A percentile compares a stretch with the other conserved stretches of the same genome.
Evolutionary conservation across 2,329 filamentous ascomycete species (phyloP).

Genomic region (Lasiodiplodia hormozganensis): DNA sequence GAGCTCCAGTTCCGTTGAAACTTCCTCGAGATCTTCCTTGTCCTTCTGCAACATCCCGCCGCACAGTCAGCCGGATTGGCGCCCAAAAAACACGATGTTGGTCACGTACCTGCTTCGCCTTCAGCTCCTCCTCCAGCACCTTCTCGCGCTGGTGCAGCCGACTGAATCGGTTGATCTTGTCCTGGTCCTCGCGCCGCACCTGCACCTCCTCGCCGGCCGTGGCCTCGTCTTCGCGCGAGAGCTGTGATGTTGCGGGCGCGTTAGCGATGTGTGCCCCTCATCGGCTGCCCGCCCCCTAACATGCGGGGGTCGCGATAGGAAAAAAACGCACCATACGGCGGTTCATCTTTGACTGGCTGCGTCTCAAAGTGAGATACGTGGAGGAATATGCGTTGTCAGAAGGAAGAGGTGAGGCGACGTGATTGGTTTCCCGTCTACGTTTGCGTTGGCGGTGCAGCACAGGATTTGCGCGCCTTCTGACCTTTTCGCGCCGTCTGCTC

Average conservation of each 20-base stretch:
- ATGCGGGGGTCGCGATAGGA: background rate
- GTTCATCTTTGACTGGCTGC: slow-evolving; percentile 25
- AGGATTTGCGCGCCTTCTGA: slow-evolving; percentile 18
- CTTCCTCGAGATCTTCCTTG: slow-evolving; percentile 95
- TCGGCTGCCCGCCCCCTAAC: slow-evolving; percentile 5
- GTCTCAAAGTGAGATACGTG: background rate
- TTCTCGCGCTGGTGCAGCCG: slow-evolving; percentile 88
- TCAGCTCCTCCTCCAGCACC: slow-evolving; percentile 78
- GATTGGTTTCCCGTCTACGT: background rate
- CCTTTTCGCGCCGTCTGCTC: background rate
- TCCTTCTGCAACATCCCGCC: slow-evolving; percentile 72
- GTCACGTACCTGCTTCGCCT: slow-evolving; percentile 72
- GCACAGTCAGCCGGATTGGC: background rate
- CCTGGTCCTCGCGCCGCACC: slow-evolving; percentile 95
- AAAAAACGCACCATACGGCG: slow-evolving; percentile 25
- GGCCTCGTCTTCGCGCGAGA: slow-evolving; percentile 91
- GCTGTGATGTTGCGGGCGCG: slow-evolving; percentile 58
- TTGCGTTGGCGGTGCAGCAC: slow-evolving; percentile 3
- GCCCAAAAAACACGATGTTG: background rate
- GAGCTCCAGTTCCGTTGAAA: slow-evolving; percentile 88
- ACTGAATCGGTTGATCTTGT: slow-evolving; percentile 98
- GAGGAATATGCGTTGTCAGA: slow-evolving; percentile 2
- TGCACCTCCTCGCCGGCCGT: slow-evolving; percentile 81
- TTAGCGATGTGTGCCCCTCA: slow-evolving; percentile 7
- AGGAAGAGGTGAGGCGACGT: background rate